Conservation (phyloP, 2,329 filamentous ascomycete species). For the Sporothrix pallida region DNA sequence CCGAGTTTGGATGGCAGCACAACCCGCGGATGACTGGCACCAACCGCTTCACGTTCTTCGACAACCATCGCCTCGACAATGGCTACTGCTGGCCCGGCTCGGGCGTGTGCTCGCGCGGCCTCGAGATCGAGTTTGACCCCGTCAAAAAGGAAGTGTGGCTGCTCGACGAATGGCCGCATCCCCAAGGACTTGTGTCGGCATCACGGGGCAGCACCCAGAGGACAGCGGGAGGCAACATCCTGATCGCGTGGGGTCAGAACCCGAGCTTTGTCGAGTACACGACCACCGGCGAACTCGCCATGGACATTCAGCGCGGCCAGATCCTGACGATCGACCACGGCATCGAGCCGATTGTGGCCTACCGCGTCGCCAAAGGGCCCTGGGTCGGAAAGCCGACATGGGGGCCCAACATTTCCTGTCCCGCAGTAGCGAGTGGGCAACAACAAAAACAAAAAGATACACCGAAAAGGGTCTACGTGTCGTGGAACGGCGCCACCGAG, state of each 20-base stretch:
- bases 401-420: conserved; percentile 36
- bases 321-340: conserved; percentile 25
- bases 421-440: conserved; percentile 29
- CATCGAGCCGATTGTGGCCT: conserved; percentile 43
- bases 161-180: conserved; percentile 48
- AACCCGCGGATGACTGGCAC: conserved; percentile 48
- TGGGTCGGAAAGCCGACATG: conserved; percentile 41
- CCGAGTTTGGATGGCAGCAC: conserved; percentile 57
- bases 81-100: conserved; percentile 20
- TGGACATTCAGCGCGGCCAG: conserved; percentile 46
- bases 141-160: conserved; percentile 51
- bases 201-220: conserved; percentile 49
- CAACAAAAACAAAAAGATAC: conserved; percentile 27
- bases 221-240: conserved; percentile 47
- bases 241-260: conserved; percentile 56
- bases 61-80: conserved; percentile 49
- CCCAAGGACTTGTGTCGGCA: conserved; percentile 46
- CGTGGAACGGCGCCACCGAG: conserved; percentile 46
- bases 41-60: conserved; percentile 53
- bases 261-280: conserved; percentile 56
- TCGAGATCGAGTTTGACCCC: conserved; percentile 50
- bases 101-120: conserved; percentile 40
- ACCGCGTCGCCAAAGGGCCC: conserved; percentile 40
- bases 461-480: conserved; percentile 39
- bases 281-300: conserved; percentile 48